A percentile compares a stretch with the other conserved stretches of the same genome.
Conservation (phyloP, 257 asterid genomes). For the Petunia axillaris region DNA sequence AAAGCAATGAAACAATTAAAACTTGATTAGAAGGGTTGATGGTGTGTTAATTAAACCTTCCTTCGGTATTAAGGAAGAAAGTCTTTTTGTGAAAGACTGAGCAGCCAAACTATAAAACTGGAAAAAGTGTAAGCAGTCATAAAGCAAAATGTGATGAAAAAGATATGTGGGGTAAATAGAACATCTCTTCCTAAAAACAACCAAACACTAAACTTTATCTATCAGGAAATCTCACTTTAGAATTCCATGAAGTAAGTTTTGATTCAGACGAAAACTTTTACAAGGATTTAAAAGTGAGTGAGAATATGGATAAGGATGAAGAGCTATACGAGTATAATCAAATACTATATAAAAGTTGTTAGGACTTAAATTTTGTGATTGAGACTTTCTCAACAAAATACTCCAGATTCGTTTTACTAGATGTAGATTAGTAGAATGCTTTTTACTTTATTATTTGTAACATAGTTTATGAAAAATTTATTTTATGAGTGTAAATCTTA, state of each 20-base stretch:
- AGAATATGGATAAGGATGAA: too few species aligned
- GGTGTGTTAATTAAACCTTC: slow-evolving; percentile 35
- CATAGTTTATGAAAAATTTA: too few species aligned
- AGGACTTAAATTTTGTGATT: too few species aligned
- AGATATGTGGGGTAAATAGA: slow-evolving; percentile 38
- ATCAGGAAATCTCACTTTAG: slow-evolving; percentile 70
- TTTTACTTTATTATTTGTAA: too few species aligned
- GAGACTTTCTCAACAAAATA: too few species aligned
- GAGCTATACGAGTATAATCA: too few species aligned
- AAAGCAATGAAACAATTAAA: not conserved
- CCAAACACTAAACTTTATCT: slow-evolving; percentile 69
- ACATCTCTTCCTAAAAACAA: slow-evolving; percentile 52
- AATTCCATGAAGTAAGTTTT: slow-evolving; percentile 47
- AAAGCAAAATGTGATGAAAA: slow-evolving; percentile 48
- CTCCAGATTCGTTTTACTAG: too few species aligned
- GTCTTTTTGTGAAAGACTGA: slow-evolving; percentile 22
- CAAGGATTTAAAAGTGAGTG: too few species aligned
- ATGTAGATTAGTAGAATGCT: too few species aligned
- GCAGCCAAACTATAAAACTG: slow-evolving; percentile 58
- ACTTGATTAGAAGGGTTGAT: slow-evolving; percentile 1
- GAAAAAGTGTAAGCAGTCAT: slow-evolving; percentile 44
- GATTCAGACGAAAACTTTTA: too few species aligned
- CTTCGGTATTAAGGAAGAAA: slow-evolving; percentile 66
- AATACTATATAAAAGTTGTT: too few species aligned
- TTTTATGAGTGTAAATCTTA: too few species aligned